These are phyloP conservation scores for Ceratocystis harringtonii DNA, from an alignment of 2,329 filamentous ascomycete genomes.

Conservation along the genomic window DNA sequence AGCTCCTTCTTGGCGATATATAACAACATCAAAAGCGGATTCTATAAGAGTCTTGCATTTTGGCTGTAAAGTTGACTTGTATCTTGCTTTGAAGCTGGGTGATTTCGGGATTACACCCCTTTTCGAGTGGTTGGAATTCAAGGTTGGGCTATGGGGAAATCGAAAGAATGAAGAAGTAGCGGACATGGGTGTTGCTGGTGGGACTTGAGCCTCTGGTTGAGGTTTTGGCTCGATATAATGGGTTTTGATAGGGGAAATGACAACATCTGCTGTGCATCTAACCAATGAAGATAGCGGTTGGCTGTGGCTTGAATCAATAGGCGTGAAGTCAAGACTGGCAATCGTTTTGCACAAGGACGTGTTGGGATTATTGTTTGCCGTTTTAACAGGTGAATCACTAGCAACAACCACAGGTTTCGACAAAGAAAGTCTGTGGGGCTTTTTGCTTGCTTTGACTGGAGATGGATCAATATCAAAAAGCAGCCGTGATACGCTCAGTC, in stretches of 20 bases:
- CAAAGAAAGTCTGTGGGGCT: background rate
- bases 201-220: background rate
- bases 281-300: background rate
- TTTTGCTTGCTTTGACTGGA: background rate
- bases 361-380: background rate
- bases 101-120: background rate
- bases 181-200: background rate
- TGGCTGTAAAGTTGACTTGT: background rate
- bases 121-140: background rate
- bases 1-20: constrained; percentile 7
- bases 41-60: background rate
- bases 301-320: background rate
- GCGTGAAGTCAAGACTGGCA: background rate
- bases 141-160: background rate
- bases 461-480: background rate
- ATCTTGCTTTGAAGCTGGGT: background rate
- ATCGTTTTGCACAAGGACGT: background rate
- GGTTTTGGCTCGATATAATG: background rate
- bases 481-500: background rate
- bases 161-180: background rate
- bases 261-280: background rate
- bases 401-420: background rate
- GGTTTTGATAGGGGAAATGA: background rate
- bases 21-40: constrained; percentile 2
- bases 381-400: background rate